phyloP scores from a whole-genome alignment of 2,329 filamentous ascomycete genomes.

The Trichoderma breve region DNA sequence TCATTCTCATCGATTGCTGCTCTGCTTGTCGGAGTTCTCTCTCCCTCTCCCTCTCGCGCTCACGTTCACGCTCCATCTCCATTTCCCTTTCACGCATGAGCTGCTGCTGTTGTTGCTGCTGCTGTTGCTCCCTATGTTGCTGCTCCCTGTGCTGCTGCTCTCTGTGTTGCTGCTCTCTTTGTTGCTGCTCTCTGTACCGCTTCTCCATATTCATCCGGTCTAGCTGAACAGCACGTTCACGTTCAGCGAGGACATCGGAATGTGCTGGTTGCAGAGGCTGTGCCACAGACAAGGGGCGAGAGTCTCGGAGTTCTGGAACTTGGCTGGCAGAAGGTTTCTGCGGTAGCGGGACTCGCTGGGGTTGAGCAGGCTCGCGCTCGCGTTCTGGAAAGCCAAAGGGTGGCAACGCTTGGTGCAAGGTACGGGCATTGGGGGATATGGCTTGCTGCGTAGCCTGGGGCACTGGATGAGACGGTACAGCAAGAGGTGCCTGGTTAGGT shows the following conservation, averaged over 20 bases:
- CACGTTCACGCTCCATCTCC: slow-evolving; percentile 24
- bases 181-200: slow-evolving; percentile 28
- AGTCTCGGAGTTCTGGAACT: slow-evolving; percentile 36
- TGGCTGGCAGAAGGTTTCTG: slow-evolving; percentile 38
- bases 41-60: slow-evolving; percentile 29
- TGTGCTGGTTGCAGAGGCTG: slow-evolving; percentile 36
- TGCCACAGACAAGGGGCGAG: slow-evolving; percentile 35
- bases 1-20: slow-evolving; percentile 39
- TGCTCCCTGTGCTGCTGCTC: slow-evolving; percentile 17
- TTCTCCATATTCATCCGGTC: slow-evolving; percentile 36
- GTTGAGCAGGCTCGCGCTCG: slow-evolving; percentile 35
- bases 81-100: slow-evolving; percentile 14
- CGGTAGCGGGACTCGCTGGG: slow-evolving; percentile 40
- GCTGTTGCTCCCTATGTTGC: slow-evolving; percentile 25
- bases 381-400: slow-evolving; percentile 47
- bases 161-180: slow-evolving; percentile 23
- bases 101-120: slow-evolving; percentile 19
- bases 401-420: slow-evolving; percentile 43
- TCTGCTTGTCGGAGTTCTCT: slow-evolving; percentile 33
- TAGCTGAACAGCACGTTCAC: slow-evolving; percentile 29
- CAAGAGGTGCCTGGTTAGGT: slow-evolving; percentile 29
- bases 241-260: slow-evolving; percentile 34
- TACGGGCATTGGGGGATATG: slow-evolving; percentile 47
- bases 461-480: slow-evolving; percentile 37
- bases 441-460: slow-evolving; percentile 41